Evolutionary conservation across 1,139 yeast genomes (phyloP), one percentile per base, ranked within the genome.

Genomic region (Kluyveromyces sp.): DNA sequence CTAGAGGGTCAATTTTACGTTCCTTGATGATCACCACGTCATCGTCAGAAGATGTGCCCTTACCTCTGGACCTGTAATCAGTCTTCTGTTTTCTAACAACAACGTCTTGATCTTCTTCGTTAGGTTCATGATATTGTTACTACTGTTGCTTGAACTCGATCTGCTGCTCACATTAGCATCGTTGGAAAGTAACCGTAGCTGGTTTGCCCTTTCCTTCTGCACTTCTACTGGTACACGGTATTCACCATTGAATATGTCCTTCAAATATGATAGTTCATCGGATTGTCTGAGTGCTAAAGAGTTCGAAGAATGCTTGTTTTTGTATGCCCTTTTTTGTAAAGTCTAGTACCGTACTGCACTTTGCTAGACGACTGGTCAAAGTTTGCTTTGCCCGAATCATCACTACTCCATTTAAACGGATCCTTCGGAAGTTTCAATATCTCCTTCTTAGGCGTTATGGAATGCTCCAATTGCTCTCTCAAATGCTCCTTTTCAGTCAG

Each of bases 1-100:
- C 39, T 5, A 45, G 41, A 46, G 44, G 56, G 32, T 61, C 63
- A 2, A 61, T 42, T 42, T 55, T 59, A 4, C 55, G 57, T 45
- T 66, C 71, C 41, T 57, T 64, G n/a, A 66, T 42, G 27, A 68
- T 51, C 2, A 63, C 54, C 10, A 69, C 35, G 43, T 66, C 70
- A 45, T 63, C 64, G 42, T 57, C 54, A n/a, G 3, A 36, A 26
- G 39, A 42, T 34, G 43, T 45, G 37, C 28, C 40, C 4, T 34
- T 26, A 21, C 15, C 15, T 7, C 21, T 7, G 33, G 26, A 4
- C 43, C 43, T 21, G 15, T 26, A 25, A 15, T 15, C 21, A 37
- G 45, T 34, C 30, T 34, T 8, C 47, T 43, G 7, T 46, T 43
- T 31, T 54, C 57, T 4, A 53, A 34, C 25, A 61, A 41, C 6